Percentiles rank a stretch among this genome's conserved stretches.
Evolutionary conservation across 2,329 filamentous ascomycete genomes (phyloP).

Genomic region (Alternaria panax): DNA sequence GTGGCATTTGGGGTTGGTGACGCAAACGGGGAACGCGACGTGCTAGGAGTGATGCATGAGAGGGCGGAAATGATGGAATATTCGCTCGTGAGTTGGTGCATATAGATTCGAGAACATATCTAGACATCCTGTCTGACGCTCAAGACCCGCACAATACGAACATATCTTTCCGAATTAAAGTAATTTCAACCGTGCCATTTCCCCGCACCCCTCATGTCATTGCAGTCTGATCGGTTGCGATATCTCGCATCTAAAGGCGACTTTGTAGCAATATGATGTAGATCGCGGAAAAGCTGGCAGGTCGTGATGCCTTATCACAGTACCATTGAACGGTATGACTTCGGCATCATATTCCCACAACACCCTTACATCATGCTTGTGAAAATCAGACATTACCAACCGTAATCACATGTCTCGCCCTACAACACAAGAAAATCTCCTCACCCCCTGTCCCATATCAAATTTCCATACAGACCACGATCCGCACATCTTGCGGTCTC

Average conservation of each 20-base stretch:
- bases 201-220: neutral
- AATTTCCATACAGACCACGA: neutral
- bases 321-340: neutral
- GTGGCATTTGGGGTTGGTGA: conserved; percentile 49
- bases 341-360: neutral
- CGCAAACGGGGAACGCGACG: conserved; percentile 18
- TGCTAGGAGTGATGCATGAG: neutral
- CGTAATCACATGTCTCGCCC: neutral
- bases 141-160: neutral
- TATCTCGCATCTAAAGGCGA: no score
- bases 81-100: neutral
- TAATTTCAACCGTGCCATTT: neutral
- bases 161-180: neutral
- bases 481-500: conserved; percentile 3
- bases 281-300: neutral
- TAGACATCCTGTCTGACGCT: neutral
- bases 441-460: neutral
- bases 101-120: neutral
- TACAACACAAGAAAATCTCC: neutral
- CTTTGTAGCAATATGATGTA: no score
- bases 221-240: no score
- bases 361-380: neutral
- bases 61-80: neutral
- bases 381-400: neutral
- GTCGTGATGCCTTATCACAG: neutral